A percentile compares a stretch with the other conserved stretches of the same genome.
Evolutionary conservation across 768 basidiomycete genomes (phyloP).

Genomic region (Boletellus emodensis): DNA sequence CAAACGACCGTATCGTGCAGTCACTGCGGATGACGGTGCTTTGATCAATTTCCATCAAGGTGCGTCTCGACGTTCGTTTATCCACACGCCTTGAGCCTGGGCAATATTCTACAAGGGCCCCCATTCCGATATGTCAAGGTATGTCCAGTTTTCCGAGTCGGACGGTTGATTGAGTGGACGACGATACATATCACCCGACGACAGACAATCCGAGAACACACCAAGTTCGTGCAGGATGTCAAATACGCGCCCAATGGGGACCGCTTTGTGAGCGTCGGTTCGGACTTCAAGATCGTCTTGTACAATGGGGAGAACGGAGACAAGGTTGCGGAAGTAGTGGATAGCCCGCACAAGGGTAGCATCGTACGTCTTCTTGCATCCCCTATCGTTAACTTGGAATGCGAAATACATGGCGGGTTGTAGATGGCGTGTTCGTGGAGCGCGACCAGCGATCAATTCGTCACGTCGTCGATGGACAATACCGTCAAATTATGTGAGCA

Average conservation of each 20-base stretch:
- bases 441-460: constrained; percentile 63
- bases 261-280: constrained; percentile 83
- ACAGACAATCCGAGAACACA: constrained; percentile 85
- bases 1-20: constrained; percentile 88
- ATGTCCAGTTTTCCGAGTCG: background rate
- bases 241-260: constrained; percentile 78
- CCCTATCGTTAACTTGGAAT: background rate
- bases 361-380: constrained; percentile 48
- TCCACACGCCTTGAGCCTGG: background rate
- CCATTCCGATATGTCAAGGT: constrained; percentile 92
- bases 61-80: constrained; percentile 17
- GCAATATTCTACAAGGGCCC: constrained; percentile 42
- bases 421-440: constrained; percentile 82
- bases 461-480: constrained; percentile 84
- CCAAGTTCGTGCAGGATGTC: constrained; percentile 90
- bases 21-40: constrained; percentile 83
- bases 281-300: constrained; percentile 81
- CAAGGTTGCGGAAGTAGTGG: constrained; percentile 61
- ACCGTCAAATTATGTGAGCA: constrained; percentile 78
- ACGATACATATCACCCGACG: background rate
- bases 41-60: constrained; percentile 81
- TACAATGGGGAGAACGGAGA: constrained; percentile 92
- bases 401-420: background rate
- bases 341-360: constrained; percentile 68
- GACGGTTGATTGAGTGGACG: background rate